Base-by-base conservation (phyloP, 1,139 yeast species). In the Sugiyamaella paludigena region DNA sequence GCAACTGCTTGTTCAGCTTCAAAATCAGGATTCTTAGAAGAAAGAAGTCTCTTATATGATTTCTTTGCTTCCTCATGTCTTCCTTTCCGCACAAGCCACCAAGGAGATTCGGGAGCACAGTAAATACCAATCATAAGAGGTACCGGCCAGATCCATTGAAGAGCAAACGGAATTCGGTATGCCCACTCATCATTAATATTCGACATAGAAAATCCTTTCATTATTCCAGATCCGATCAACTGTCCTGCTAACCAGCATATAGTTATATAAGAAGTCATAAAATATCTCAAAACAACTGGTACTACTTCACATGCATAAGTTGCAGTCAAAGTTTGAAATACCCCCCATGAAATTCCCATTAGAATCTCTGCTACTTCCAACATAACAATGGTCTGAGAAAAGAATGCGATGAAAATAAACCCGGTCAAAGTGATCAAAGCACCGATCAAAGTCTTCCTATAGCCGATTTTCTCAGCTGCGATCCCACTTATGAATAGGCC, bases 61-160 rank as follows among this genome's bases (percentile, higher is more conserved):
- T 51, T 53, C 36, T 69, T 72, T 16, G 82, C 82, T 34, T 68
- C 67, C 2, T 57, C 72, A 44, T 67, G 64, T 37, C 65, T 60
- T 33, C 67, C 67, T 58, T 67, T 70, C 34, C 75, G 69, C 39
- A 76, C 74, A 60, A 69, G 72, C 72, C 76, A 78, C 73, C 81
- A 77, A 44, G 84, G 84, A 27, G 81, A 74, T 57, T 79, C 83
- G 31, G 84, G 83, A 49, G 80, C 74, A 50, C 78, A 60, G 40
- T 77, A 72, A 57, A 78, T 68, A n/a, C 77, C 80, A 46, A 76
- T 56, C 39, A 78, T 70, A 58, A 80, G 70, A n/a, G 79, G 79
- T 47, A 77, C 54, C 2, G 83, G 83, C 83, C 84, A 80, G 11
- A 74, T 60, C 84, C 84, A 80, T 62, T 80, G 84, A 27, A 77